Conservation (phyloP, 2,329 filamentous ascomycete genomes). For the Colletotrichum falcatum region DNA sequence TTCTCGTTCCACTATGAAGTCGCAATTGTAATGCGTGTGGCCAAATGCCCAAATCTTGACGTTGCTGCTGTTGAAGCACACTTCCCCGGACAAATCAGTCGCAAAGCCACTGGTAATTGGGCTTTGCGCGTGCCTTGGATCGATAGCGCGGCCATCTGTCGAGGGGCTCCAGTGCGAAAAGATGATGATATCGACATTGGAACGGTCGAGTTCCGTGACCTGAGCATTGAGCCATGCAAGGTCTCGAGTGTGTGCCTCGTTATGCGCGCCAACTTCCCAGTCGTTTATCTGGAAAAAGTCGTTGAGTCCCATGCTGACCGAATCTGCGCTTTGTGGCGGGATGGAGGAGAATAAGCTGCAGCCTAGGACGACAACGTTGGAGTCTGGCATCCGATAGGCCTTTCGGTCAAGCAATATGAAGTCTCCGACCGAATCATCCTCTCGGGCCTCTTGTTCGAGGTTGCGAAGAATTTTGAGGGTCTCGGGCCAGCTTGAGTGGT, state of each 20-base stretch:
- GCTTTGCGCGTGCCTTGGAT: constrained; percentile 51
- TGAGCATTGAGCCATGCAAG: constrained; percentile 57
- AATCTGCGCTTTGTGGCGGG: constrained; percentile 49
- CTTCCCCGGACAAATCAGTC: constrained; percentile 54
- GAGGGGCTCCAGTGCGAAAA: constrained; percentile 59
- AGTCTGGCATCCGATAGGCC: constrained; percentile 44
- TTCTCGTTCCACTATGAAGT: constrained; percentile 48
- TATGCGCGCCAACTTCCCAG: constrained; percentile 55
- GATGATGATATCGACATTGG: constrained; percentile 49
- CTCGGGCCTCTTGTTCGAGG: constrained; percentile 48
- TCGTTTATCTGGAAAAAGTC: constrained; percentile 63
- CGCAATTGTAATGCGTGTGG: constrained; percentile 61
- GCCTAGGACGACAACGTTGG: constrained; percentile 49
- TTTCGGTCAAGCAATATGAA: constrained; percentile 55
- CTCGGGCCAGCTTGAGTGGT: constrained; percentile 53
- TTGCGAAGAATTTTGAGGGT: constrained; percentile 46
- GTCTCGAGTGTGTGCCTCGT: constrained; percentile 52
- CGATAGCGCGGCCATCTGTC: constrained; percentile 47
- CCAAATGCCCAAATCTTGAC: constrained; percentile 61
- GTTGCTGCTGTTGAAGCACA: constrained; percentile 52
- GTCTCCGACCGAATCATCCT: constrained; percentile 48
- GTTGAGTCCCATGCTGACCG: constrained; percentile 58
- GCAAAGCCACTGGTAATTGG: constrained; percentile 51
- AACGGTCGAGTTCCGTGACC: constrained; percentile 45
- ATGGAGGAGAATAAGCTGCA: constrained; percentile 63